Base-by-base conservation (phyloP, 345 rosid species). In the Citrus hindsii region DNA sequence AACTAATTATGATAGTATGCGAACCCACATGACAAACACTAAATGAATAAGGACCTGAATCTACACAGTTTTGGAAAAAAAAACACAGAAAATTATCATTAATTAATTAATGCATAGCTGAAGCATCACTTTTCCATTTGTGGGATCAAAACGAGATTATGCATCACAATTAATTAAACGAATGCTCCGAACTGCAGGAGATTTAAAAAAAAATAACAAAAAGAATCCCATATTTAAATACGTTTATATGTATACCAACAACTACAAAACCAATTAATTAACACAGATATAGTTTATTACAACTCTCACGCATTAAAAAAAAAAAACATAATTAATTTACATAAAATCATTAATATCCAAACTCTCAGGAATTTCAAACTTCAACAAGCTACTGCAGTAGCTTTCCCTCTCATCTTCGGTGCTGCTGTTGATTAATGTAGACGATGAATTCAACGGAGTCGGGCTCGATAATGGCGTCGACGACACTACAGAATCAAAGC, bases 321-420 rank as follows among this genome's bases (percentile, higher is more conserved):
- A 12, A 12, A 42, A 12, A 46, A 38, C 65, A 30, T 55, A 56
- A 8, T n/a, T 24, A 56, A 70, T 85, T 81, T 85, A 91, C 89
- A 92, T 69, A 82, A 93, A 92, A 74, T 93, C 96, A 51, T 79
- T 86, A 70, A 95, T 79, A 77, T 83, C 88, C 73, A 93, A 88
- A 82, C 87, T 81, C 71, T 89, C 91, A 2, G 95, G 97, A 82
- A 92, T 87, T 35, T 89, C 93, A 66, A 95, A 91, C 85, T 92
- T 87, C 63, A 93, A 85, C 80, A 92, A 88, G 86, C 84, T 85
- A 84, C 90, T 90, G 87, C 89, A 83, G 76, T 87, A 88, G 84
- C 94, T 88, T 62, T 91, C 96, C 73, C 78, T 89, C 79, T 95
- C 95, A 64, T 88, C 94, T 69, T 88, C 86, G 12, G 88, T 82